Percentiles rank a stretch among this genome's conserved stretches.
Evolutionary conservation across 805 yeast species (phyloP).

Genomic region (Osmozyma mogii): DNA sequence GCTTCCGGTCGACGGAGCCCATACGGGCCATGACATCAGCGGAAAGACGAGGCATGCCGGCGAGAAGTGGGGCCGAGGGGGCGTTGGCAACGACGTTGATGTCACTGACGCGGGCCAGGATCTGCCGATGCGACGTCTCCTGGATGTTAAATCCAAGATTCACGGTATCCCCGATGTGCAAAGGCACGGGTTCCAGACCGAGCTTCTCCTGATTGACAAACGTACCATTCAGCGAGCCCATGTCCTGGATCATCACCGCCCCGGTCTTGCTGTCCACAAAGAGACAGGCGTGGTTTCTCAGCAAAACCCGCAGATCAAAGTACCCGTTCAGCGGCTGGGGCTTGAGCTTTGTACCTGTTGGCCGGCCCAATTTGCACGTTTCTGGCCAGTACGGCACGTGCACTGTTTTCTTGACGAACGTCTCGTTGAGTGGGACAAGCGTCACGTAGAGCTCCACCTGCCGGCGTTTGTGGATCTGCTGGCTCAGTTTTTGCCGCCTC

Average conservation of each 20-base stretch:
- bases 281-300: constrained; percentile 90
- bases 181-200: constrained; percentile 50
- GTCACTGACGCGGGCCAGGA: constrained; percentile 74
- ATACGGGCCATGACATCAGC: constrained; percentile 9
- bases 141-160: constrained; percentile 90
- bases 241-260: constrained; percentile 69
- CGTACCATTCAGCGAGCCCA: constrained; percentile 92
- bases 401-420: constrained; percentile 73
- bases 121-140: constrained; percentile 69
- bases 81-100: constrained; percentile 46
- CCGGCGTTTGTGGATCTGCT: constrained; percentile 18
- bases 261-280: constrained; percentile 62
- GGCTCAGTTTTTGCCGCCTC: constrained; percentile 7
- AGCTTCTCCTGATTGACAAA: constrained; percentile 74
- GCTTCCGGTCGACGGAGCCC: constrained; percentile 25
- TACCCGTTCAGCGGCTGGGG: constrained; percentile 76
- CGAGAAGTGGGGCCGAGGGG: constrained; percentile 9
- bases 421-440: constrained; percentile 66
- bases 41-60: constrained; percentile 9
- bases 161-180: constrained; percentile 77
- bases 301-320: constrained; percentile 88
- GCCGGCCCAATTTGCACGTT: constrained; percentile 82
- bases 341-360: constrained; percentile 56
- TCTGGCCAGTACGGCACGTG: constrained; percentile 79
- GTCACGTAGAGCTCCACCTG: constrained; percentile 51